Evolutionary conservation across 768 basidiomycete species (phyloP).

Genomic region (Tephrocybe sp.): DNA sequence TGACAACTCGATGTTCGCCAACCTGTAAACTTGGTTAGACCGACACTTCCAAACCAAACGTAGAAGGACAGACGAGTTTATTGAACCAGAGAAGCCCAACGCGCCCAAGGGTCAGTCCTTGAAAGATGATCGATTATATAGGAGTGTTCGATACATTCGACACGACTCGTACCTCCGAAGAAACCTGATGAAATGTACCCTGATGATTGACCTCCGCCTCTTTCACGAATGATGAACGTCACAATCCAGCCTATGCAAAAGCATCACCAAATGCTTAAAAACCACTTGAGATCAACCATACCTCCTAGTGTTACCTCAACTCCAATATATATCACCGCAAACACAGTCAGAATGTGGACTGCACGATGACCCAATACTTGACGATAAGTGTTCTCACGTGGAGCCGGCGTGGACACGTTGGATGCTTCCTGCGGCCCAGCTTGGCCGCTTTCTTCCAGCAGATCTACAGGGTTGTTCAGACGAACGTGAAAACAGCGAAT

Average conservation of each 20-base stretch:
- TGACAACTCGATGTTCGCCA: constrained; percentile 31
- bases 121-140: background rate
- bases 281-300: constrained; percentile 11
- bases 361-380: constrained; percentile 42
- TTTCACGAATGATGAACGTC: constrained; percentile 43
- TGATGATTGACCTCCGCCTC: constrained; percentile 43
- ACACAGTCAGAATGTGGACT: constrained; percentile 46
- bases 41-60: background rate
- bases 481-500: background rate
- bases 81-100: constrained; percentile 51
- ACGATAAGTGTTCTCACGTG: constrained; percentile 33
- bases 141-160: background rate
- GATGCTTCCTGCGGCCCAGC: constrained; percentile 21
- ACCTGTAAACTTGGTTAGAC: constrained; percentile 18
- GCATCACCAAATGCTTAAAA: background rate
- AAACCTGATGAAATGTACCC: constrained; percentile 41
- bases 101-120: constrained; percentile 51
- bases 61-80: constrained; percentile 27
- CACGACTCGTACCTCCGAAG: constrained; percentile 18
- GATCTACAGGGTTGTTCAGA: constrained; percentile 6
- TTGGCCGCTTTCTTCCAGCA: constrained; percentile 23
- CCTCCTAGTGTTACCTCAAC: constrained; percentile 51
- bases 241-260: constrained; percentile 49
- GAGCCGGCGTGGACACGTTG: background rate
- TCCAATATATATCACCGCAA: constrained; percentile 47